These are phyloP conservation scores for Fusarium sp. DNA, from an alignment of 2,329 filamentous ascomycete genomes.

Conservation along the genomic window DNA sequence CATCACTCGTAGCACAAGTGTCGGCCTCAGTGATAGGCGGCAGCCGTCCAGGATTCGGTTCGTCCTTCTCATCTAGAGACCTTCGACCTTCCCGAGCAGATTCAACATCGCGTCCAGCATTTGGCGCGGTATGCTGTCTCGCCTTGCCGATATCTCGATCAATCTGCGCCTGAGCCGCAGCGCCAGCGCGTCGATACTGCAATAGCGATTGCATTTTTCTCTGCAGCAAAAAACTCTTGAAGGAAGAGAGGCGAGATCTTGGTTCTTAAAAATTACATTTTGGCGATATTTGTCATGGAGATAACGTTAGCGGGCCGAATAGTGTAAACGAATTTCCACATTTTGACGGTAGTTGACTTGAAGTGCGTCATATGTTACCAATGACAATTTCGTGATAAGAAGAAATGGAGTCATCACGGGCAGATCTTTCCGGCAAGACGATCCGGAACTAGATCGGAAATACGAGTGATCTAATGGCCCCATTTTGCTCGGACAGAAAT, in stretches of 20 bases:
- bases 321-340: background rate
- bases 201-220: slow-evolving; percentile 36
- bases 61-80: background rate
- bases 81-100: background rate
- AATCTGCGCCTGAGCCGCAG: slow-evolving; percentile 39
- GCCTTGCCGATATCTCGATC: slow-evolving; percentile 35
- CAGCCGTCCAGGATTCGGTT: background rate
- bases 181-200: slow-evolving; percentile 34
- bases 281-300: slow-evolving; percentile 18
- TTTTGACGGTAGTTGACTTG: background rate
- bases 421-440: background rate
- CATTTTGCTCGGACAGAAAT: slow-evolving; percentile 4
- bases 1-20: background rate
- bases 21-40: slow-evolving; percentile 1
- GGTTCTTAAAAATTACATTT: background rate
- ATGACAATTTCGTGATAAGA: slow-evolving; percentile 24
- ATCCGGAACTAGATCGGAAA: slow-evolving; percentile 12
- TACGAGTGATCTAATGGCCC: background rate
- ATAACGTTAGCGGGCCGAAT: background rate
- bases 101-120: background rate
- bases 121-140: background rate
- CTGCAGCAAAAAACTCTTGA: background rate
- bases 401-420: slow-evolving; percentile 14
- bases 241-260: background rate
- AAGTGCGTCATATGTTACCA: slow-evolving; percentile 4